Evolutionary conservation across 129 eudicot species (phyloP), one percentile per base, ranked within the genome.

Genomic region (Erigeron canadensis): DNA sequence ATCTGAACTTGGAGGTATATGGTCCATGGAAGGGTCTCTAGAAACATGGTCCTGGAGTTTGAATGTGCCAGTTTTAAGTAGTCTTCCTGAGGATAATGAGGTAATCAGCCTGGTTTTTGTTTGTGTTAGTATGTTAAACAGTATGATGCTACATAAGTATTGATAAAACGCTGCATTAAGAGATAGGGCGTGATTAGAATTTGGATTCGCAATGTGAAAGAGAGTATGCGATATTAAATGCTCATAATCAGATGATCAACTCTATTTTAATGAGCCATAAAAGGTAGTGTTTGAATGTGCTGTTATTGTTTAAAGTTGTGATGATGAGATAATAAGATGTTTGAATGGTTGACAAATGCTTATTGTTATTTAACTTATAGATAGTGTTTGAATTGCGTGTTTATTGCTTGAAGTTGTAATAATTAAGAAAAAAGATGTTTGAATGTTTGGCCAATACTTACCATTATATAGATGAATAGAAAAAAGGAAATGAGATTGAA

Each of bases 41-140:
- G 96, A 87, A 54, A 89, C 96, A n/a, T 94, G 98, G 97, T 94
- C 98, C 19, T 94, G 98, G 98, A 94, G 98, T 81, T 86, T 94
- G 66, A 94, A 94, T 81, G 93, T 94, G 40, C 98, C 98, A 54
- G 88, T 89, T 72, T 76, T 94, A 81, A 89, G 91, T 68, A 89
- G 93, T 80, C 93, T 94, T 68, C 85, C 98, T 10, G 91, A 82
- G 69, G 91, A 94, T 19, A 91, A 86, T 40, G 96, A 94, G 97
- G 98, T 90, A 82, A 78, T 70, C 56, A 8, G 5, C 50, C 38
- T 28, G 34, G 34, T 28, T 28, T 28, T 28, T 28, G 34, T 28
- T 28, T 28, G 34, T 28, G 34, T 28, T 28, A 28, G 2, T 28
- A 28, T 28, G 1, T 28, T 3, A 28, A 28, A 28, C 34, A 28